Evolutionary conservation across 352 stramenopile species (phyloP).

Genomic region (Peronospora belbahrii): DNA sequence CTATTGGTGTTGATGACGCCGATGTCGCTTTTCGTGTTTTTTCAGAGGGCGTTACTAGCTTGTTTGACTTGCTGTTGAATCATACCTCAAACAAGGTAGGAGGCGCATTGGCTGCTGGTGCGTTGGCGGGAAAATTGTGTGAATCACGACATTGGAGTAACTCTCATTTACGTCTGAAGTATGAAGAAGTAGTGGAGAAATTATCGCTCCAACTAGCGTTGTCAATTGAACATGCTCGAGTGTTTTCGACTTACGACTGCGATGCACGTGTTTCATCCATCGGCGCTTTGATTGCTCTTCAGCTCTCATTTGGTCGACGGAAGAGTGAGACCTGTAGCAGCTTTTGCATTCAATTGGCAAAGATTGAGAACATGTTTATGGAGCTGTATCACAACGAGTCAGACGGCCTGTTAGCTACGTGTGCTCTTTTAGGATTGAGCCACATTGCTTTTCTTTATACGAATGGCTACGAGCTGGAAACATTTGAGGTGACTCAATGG

Average conservation of each 20-base stretch:
- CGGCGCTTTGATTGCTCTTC: slow-evolving; percentile 23
- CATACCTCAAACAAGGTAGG: slow-evolving; percentile 12
- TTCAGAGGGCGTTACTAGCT: slow-evolving; percentile 19
- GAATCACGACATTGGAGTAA: slow-evolving; percentile 32
- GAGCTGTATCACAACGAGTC: slow-evolving; percentile 7
- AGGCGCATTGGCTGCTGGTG: slow-evolving; percentile 26
- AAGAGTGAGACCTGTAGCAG: slow-evolving; percentile 13
- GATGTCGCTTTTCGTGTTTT: slow-evolving; percentile 35
- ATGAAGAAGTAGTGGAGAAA: slow-evolving; percentile 18
- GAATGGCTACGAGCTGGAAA: slow-evolving; percentile 14
- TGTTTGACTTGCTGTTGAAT: slow-evolving; percentile 13
- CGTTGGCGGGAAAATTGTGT: slow-evolving; percentile 31
- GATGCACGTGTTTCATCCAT: slow-evolving; percentile 15
- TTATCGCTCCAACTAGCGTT: slow-evolving; percentile 19
- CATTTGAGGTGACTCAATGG: slow-evolving; percentile 14
- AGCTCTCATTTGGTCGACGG: slow-evolving; percentile 28
- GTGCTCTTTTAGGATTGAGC: slow-evolving; percentile 21
- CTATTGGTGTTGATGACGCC: slow-evolving; percentile 29
- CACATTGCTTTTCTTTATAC: slow-evolving; percentile 24
- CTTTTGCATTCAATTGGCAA: slow-evolving; percentile 15
- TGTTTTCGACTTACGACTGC: slow-evolving; percentile 22
- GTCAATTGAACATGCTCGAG: slow-evolving; percentile 31
- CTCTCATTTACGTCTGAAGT: slow-evolving; percentile 16
- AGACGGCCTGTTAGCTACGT: slow-evolving; percentile 15
- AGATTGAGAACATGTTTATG: slow-evolving; percentile 21